Percentiles rank a stretch among this genome's conserved stretches.
Evolutionary conservation across 2,329 filamentous ascomycete species (phyloP).

Genomic region (Alternaria ventricosa): DNA sequence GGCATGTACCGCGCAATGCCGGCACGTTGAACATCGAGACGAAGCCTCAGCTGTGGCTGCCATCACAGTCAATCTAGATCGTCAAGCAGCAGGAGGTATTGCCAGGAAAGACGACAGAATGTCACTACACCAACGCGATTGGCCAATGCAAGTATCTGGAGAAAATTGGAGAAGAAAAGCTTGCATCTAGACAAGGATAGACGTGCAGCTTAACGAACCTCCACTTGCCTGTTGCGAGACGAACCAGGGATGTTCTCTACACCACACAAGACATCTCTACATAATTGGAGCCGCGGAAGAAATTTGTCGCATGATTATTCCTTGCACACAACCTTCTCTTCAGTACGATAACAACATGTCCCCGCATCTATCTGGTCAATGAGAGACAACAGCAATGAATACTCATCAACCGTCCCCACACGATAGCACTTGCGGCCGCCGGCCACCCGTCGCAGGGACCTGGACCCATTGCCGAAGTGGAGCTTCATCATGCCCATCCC

Average conservation of each 20-base stretch:
- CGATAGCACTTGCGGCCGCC: constrained; percentile 4
- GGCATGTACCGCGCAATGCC: neutral
- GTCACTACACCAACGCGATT: constrained; percentile 2
- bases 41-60: constrained; percentile 2
- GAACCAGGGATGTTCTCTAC: neutral
- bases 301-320: neutral
- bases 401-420: neutral
- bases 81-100: neutral
- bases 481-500: neutral
- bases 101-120: neutral
- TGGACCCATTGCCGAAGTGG: constrained; percentile 12
- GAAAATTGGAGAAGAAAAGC: constrained; percentile 16
- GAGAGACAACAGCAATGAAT: neutral
- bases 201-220: constrained; percentile 4
- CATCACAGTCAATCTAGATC: neutral
- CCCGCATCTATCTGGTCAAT: neutral
- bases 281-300: neutral
- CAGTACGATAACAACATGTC: neutral
- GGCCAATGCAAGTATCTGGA: constrained; percentile 6
- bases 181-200: constrained; percentile 5
- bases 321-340: neutral
- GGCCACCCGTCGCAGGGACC: constrained; percentile 17
- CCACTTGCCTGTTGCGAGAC: constrained; percentile 7
- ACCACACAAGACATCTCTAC: neutral
- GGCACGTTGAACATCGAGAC: neutral